A percentile compares a stretch with the other conserved stretches of the same genome.
Conservation (phyloP, 768 basidiomycete genomes). For the Mycena haematopus region DNA sequence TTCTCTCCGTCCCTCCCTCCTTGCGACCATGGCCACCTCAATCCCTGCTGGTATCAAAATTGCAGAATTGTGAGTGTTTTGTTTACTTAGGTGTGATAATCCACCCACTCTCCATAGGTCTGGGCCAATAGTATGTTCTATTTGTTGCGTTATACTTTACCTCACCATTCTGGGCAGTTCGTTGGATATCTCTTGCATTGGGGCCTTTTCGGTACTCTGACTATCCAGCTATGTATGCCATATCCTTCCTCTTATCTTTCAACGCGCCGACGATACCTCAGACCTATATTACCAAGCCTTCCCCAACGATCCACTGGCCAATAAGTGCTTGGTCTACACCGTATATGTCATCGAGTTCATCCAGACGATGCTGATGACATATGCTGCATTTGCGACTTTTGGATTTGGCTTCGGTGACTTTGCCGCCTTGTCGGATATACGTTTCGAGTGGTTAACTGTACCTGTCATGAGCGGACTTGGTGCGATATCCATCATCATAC, state of each 20-base stretch:
- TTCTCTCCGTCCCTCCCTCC: too few relatives aligned
- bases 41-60: too few relatives aligned
- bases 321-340: background rate
- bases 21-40: too few relatives aligned
- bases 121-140: background rate
- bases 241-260: too few relatives aligned
- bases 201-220: background rate
- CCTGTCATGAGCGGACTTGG: background rate
- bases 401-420: background rate
- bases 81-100: too few relatives aligned
- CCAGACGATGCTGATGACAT: background rate
- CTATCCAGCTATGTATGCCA: background rate
- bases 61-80: too few relatives aligned
- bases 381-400: background rate
- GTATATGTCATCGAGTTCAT: background rate
- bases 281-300: conserved; percentile 3
- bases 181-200: background rate
- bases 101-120: too few relatives aligned
- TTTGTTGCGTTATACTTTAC: too few relatives aligned
- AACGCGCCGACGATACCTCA: background rate
- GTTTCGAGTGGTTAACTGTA: too few relatives aligned
- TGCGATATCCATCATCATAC: background rate
- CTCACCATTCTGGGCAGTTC: background rate
- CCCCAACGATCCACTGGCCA: background rate
- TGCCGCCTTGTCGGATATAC: background rate